These are phyloP conservation scores for Sclerotinia minor DNA, from an alignment of 2,329 filamentous ascomycete species.

Conservation along the genomic window DNA sequence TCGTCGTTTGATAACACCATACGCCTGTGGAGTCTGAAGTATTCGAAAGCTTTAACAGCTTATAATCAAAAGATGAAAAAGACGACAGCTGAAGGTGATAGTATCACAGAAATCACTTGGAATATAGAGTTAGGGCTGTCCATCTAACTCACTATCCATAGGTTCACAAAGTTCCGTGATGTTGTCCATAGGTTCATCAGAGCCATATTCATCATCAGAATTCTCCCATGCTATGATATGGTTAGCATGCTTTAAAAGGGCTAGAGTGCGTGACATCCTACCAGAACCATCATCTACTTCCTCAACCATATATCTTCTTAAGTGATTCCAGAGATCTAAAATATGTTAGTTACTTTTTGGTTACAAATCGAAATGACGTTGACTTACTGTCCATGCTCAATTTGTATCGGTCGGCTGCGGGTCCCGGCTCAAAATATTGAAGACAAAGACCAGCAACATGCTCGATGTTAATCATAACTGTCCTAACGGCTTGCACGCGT, in stretches of 20 bases:
- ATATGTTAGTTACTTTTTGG: slow-evolving; percentile 25
- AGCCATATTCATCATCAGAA: slow-evolving; percentile 45
- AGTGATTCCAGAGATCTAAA: slow-evolving; percentile 30
- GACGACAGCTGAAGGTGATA: background rate
- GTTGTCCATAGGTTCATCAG: slow-evolving; percentile 56
- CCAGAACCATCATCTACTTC: slow-evolving; percentile 45
- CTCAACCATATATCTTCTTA: slow-evolving; percentile 41
- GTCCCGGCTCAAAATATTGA: slow-evolving; percentile 33
- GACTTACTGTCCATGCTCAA: slow-evolving; percentile 32
- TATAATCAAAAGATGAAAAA: slow-evolving; percentile 17
- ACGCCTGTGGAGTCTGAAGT: slow-evolving; percentile 16
- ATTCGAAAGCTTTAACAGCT: background rate
- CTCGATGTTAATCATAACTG: slow-evolving; percentile 36
- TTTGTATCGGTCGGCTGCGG: slow-evolving; percentile 29
- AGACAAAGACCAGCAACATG: slow-evolving; percentile 34
- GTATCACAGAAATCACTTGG: slow-evolving; percentile 18
- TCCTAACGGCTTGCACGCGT: slow-evolving; percentile 36
- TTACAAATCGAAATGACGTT: background rate
- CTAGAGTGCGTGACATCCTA: slow-evolving; percentile 31
- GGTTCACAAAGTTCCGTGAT: slow-evolving; percentile 50
- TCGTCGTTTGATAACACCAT: slow-evolving; percentile 14
- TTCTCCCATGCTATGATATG: slow-evolving; percentile 40
- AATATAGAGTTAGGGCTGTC: slow-evolving; percentile 23
- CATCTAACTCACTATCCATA: slow-evolving; percentile 42
- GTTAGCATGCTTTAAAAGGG: slow-evolving; percentile 11